Percentiles rank a stretch among this genome's conserved stretches.
These are phyloP conservation scores for Scalesia atractyloides DNA, from an alignment of 129 eudicot species.

Conservation along the genomic window DNA sequence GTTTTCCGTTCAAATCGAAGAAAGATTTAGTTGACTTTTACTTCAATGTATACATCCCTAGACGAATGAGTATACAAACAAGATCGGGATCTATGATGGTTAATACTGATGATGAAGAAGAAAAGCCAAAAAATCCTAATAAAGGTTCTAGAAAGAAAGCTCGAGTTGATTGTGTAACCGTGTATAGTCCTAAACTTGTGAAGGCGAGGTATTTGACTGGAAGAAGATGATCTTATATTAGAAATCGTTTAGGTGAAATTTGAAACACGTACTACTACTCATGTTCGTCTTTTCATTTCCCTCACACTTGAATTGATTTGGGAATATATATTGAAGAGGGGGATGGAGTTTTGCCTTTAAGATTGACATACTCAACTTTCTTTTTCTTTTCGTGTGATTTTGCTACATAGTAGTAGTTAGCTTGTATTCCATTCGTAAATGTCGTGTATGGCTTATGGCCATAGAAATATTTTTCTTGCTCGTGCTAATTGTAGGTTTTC, in stretches of 20 bases:
- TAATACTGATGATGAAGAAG: slow-evolving; percentile 56
- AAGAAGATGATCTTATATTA: slow-evolving; percentile 27
- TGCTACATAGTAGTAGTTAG: neutral
- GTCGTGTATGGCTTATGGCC: slow-evolving; percentile 23
- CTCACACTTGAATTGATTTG: slow-evolving; percentile 17
- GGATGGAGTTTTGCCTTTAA: slow-evolving; percentile 27
- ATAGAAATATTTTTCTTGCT: slow-evolving; percentile 13
- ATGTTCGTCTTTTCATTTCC: slow-evolving; percentile 6
- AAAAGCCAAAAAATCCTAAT: slow-evolving; percentile 17
- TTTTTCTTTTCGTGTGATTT: slow-evolving; percentile 15
- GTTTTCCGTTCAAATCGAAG: slow-evolving; percentile 39
- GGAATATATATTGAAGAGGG: slow-evolving; percentile 10
- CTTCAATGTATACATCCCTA: slow-evolving; percentile 58
- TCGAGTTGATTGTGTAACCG: slow-evolving; percentile 11
- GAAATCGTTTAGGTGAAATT: neutral
- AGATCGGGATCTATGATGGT: slow-evolving; percentile 38
- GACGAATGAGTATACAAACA: slow-evolving; percentile 46
- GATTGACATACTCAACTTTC: slow-evolving; percentile 22
- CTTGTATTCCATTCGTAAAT: slow-evolving; percentile 8
- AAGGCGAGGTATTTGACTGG: slow-evolving; percentile 33
- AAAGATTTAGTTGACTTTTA: slow-evolving; percentile 47
- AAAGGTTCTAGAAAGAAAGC: slow-evolving; percentile 30
- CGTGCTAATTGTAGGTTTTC: neutral
- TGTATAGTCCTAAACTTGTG: slow-evolving; percentile 26
- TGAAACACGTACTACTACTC: neutral